Evolutionary conservation across 345 rosid species (phyloP), one percentile per base, ranked within the genome.

Genomic region (Brassica cretica): DNA sequence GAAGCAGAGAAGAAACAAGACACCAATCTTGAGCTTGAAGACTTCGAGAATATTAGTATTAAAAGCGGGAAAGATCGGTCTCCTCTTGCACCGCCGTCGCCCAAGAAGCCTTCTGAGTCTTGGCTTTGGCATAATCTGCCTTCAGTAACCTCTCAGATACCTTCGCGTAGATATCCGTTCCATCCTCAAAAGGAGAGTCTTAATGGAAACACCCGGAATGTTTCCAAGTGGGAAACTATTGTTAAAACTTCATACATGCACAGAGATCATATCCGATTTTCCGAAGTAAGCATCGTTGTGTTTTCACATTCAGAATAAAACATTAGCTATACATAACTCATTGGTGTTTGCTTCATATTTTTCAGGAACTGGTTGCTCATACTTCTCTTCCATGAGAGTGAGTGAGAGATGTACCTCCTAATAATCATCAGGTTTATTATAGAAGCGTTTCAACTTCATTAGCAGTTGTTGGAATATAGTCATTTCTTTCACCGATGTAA

Each of bases 151-250:
- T 76, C 91, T 7, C 84, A 76, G 35, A 87, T 76, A 49, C 72
- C 84, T 56, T 75, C 85, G 51, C 79, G 85, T 2, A 80, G 77
- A 58, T 78, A 78, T 46, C 46, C 70, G 6, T 77, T 65, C 32
- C 58, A 81, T 25, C 58, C 68, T 29, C 85, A 84, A 53, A 84
- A 82, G 85, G 80, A 78, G 66, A 84, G 79, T 70, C 62, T 78
- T 27, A 76, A 73, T 76, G 68, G 73, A 27, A 60, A 79, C 39
- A 72, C 82, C 44, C 75, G 46, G 25, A 39, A 78, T 3, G 76
- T 64, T 69, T 63, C 90, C 82, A 95, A 87, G 83, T 95, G 99
- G 99, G 99, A 95, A 85, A 93, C 89, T 35, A 93, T 95, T 80
- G 98, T 95, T 7, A 95, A 95, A 84, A 89, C 96, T 59, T 95